These are phyloP conservation scores for Ogataea zsoltii DNA, from an alignment of 805 yeast species.

Conservation along the genomic window DNA sequence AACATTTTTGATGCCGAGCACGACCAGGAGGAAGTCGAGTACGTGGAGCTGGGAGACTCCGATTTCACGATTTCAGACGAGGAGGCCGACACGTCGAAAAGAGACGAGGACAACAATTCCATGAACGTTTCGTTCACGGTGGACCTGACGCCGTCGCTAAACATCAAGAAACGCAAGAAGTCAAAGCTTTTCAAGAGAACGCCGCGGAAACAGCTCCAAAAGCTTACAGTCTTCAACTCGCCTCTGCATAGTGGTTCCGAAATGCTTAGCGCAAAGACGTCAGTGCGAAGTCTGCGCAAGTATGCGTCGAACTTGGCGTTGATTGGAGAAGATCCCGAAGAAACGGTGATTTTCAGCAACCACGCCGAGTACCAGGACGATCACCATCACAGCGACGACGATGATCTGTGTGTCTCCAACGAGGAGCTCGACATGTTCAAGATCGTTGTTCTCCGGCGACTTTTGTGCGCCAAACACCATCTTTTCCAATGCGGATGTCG, in stretches of 20 bases:
- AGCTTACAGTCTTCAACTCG: slow-evolving; percentile 25
- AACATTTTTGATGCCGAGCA: slow-evolving; percentile 23
- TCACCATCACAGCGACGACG: slow-evolving; percentile 1
- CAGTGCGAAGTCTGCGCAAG: slow-evolving; percentile 21
- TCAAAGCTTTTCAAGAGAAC: slow-evolving; percentile 28
- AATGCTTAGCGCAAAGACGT: slow-evolving; percentile 12
- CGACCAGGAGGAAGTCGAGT: slow-evolving; percentile 27
- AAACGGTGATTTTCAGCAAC: neutral
- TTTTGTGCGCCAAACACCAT: slow-evolving; percentile 31
- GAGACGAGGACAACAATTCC: slow-evolving; percentile 24
- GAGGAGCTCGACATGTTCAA: slow-evolving; percentile 31
- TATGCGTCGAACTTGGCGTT: slow-evolving; percentile 25
- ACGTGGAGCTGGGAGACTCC: slow-evolving; percentile 32
- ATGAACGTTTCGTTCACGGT: slow-evolving; percentile 33
- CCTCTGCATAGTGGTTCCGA: slow-evolving; percentile 11
- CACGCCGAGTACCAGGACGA: neutral
- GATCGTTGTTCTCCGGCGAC: slow-evolving; percentile 20
- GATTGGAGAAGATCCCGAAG: slow-evolving; percentile 20
- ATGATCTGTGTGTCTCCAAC: slow-evolving; percentile 19
- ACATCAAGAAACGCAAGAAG: slow-evolving; percentile 26
- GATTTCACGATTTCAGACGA: slow-evolving; percentile 25
- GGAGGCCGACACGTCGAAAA: slow-evolving; percentile 17
- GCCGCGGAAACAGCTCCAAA: slow-evolving; percentile 28
- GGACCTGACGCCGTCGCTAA: slow-evolving; percentile 29
- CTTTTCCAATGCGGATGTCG: slow-evolving; percentile 28